These are phyloP conservation scores for Neostapfia colusana DNA, from an alignment of 176 grass and related monocot species.

Conservation along the genomic window DNA sequence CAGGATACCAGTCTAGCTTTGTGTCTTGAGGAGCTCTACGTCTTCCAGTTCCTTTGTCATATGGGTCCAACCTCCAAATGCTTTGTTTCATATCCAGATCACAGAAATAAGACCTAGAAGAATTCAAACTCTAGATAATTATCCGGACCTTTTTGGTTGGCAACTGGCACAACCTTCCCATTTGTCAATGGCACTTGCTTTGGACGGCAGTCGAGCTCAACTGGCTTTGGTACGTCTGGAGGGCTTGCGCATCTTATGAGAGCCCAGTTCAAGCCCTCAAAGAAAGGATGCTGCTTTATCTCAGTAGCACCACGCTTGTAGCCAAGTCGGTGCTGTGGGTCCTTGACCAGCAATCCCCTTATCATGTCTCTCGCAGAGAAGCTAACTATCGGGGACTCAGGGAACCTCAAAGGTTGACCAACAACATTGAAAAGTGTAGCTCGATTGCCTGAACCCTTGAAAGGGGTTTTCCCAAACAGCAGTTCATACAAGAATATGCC, in stretches of 20 bases:
- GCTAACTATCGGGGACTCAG: constrained; percentile 65
- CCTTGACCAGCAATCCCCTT: constrained; percentile 79
- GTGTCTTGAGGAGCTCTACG: constrained; percentile 29
- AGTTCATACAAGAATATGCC: constrained; percentile 89
- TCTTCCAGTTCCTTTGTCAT: constrained; percentile 29
- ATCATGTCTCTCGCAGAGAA: constrained; percentile 71
- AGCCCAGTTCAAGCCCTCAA: constrained; percentile 82
- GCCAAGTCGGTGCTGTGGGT: constrained; percentile 68
- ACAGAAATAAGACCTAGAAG: constrained; percentile 50
- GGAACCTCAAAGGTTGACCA: constrained; percentile 66
- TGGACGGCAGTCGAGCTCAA: constrained; percentile 48
- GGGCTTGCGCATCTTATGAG: constrained; percentile 74
- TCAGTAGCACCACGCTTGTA: constrained; percentile 80
- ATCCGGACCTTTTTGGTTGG: constrained; percentile 49
- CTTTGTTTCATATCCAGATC: background rate
- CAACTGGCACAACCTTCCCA: constrained; percentile 35
- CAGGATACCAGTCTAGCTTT: constrained; percentile 23
- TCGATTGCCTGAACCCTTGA: constrained; percentile 75
- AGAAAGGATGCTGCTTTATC: constrained; percentile 85
- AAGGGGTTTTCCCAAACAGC: constrained; percentile 75
- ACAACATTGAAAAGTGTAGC: constrained; percentile 85
- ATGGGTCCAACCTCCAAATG: background rate
- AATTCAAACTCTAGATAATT: constrained; percentile 81
- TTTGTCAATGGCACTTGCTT: constrained; percentile 49
- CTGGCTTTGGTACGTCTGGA: constrained; percentile 66